Conservation (phyloP, 2,329 filamentous ascomycete species). For the Stagonosporopsis cucurbitacearum region DNA sequence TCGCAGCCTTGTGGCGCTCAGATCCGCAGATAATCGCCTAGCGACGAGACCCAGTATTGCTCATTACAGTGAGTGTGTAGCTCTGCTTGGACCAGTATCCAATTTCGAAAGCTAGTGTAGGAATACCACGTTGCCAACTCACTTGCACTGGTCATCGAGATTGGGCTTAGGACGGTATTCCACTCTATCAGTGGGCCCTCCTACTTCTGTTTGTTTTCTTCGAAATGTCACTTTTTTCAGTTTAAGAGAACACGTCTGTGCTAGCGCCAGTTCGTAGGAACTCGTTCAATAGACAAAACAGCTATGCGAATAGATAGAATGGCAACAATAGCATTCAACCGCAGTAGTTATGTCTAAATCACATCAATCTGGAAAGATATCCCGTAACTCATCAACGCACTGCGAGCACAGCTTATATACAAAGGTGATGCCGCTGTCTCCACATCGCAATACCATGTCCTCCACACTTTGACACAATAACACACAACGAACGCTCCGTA, state of each 20-base stretch:
- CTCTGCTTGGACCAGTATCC: neutral
- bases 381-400: neutral
- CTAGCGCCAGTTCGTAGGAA: too few relatives aligned
- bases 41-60: neutral
- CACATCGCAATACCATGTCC: neutral
- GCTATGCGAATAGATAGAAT: neutral
- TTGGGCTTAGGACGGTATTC: neutral
- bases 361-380: neutral
- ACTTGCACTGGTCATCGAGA: neutral
- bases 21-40: neutral
- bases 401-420: neutral
- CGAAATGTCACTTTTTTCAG: neutral
- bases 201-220: neutral
- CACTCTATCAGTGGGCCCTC: neutral
- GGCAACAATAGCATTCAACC: neutral
- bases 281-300: neutral
- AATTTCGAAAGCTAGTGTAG: neutral
- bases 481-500: neutral
- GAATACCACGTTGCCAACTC: neutral
- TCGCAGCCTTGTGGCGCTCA: neutral
- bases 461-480: neutral
- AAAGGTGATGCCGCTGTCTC: too few relatives aligned
- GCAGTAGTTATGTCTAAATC: neutral
- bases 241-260: neutral
- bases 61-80: neutral